A percentile compares a stretch with the other conserved stretches of the same genome.
These are phyloP conservation scores for Saksenaea vasiformis DNA, from an alignment of 371 early-diverging fungal genomes.

Conservation along the genomic window DNA sequence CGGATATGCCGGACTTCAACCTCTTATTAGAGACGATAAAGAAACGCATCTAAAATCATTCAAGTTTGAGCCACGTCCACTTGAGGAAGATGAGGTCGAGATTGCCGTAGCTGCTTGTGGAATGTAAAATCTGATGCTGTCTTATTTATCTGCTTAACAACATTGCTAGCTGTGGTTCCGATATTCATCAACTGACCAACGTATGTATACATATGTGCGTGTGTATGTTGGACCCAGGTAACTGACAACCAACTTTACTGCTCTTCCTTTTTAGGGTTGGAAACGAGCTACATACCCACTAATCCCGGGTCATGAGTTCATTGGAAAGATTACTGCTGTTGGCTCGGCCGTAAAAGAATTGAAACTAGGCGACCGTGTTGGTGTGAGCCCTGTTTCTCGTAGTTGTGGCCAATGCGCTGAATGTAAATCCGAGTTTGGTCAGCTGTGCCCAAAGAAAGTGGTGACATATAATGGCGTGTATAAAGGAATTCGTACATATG, in stretches of 20 bases:
- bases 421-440: constrained; percentile 36
- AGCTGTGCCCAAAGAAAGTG: constrained; percentile 40
- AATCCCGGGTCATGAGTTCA: constrained; percentile 79
- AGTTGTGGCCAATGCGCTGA: constrained; percentile 40
- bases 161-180: constrained; percentile 51
- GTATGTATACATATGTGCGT: too few species aligned
- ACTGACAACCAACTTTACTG: not conserved
- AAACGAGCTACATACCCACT: constrained; percentile 52
- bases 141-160: not conserved
- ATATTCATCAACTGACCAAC: constrained; percentile 43
- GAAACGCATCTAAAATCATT: constrained; percentile 30
- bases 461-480: constrained; percentile 50
- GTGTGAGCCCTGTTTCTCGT: constrained; percentile 64
- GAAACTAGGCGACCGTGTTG: constrained; percentile 71
- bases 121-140: constrained; percentile 34
- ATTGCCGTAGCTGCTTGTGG: constrained; percentile 61
- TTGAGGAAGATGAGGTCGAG: constrained; percentile 59
- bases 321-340: constrained; percentile 62
- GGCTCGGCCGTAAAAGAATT: constrained; percentile 51
- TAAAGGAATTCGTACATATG: constrained; percentile 42
- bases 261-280: constrained; percentile 46
- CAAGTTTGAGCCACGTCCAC: constrained; percentile 45
- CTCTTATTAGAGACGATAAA: constrained; percentile 23
- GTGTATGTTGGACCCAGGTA: too few species aligned
- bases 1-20: constrained; percentile 40